Conservation (phyloP, 2,329 filamentous ascomycete species). For the Bertia moriformis region DNA sequence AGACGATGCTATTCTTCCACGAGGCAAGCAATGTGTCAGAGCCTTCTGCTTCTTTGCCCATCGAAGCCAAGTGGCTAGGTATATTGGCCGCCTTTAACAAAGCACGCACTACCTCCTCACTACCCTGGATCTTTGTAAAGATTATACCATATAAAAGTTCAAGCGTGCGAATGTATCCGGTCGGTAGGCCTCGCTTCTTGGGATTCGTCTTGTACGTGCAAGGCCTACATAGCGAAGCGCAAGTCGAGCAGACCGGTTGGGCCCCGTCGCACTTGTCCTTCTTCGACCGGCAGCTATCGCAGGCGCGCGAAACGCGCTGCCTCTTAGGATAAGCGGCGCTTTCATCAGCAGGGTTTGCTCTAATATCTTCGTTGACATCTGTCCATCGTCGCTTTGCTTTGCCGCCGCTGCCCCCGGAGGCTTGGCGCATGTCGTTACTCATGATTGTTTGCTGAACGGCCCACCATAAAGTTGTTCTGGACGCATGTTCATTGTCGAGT, state of each 20-base stretch:
- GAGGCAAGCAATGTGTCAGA: slow-evolving; percentile 41
- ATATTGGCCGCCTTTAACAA: slow-evolving; percentile 31
- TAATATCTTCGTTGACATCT: slow-evolving; percentile 8
- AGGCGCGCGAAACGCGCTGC: slow-evolving; percentile 53
- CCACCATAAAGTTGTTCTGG: slow-evolving; percentile 4
- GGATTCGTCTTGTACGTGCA: slow-evolving; percentile 62
- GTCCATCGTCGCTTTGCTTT: slow-evolving; percentile 4
- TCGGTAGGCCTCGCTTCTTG: slow-evolving; percentile 65
- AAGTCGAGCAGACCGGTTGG: slow-evolving; percentile 53
- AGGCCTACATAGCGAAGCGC: slow-evolving; percentile 41
- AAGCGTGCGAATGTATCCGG: slow-evolving; percentile 64
- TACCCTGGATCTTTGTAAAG: slow-evolving; percentile 44
- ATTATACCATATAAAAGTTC: slow-evolving; percentile 56
- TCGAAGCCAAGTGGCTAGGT: slow-evolving; percentile 26
- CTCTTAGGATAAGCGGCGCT: slow-evolving; percentile 29
- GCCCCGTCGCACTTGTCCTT: slow-evolving; percentile 62
- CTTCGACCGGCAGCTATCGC: slow-evolving; percentile 52
- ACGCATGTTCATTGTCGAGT: not conserved
- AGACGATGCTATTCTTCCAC: slow-evolving; percentile 49
- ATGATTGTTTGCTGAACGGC: slow-evolving; percentile 15
- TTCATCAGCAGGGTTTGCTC: slow-evolving; percentile 8
- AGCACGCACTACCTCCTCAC: slow-evolving; percentile 39
- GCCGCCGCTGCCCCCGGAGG: slow-evolving; percentile 12
- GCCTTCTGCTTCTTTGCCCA: slow-evolving; percentile 35
- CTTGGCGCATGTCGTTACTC: slow-evolving; percentile 15